These are phyloP conservation scores for Sphenostylis stenocarpa DNA, from an alignment of 306 rosid species.

Conservation along the genomic window DNA sequence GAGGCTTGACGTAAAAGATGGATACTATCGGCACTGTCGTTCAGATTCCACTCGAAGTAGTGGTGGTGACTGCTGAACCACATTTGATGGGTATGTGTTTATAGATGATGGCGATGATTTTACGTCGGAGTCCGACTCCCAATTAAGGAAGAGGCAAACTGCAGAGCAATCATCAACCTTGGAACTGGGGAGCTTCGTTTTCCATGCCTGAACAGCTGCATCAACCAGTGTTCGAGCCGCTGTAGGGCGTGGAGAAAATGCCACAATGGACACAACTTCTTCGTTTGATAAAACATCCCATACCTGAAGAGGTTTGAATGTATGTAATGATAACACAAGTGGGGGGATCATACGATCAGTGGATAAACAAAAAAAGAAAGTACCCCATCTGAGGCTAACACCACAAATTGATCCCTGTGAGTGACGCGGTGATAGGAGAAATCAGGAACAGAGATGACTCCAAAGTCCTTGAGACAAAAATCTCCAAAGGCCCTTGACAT, in stretches of 20 bases:
- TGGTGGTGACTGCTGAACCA: neutral
- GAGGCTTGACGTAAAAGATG: neutral
- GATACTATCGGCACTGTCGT: neutral
- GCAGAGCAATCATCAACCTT: conserved; percentile 85
- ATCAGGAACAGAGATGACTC: conserved; percentile 77
- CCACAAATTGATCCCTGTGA: conserved; percentile 69
- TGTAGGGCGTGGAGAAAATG: conserved; percentile 49
- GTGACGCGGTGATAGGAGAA: conserved; percentile 50
- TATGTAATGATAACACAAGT: no score
- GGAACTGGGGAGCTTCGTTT: conserved; percentile 43
- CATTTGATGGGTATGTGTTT: neutral
- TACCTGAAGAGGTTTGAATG: conserved; percentile 32
- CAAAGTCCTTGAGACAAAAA: conserved; percentile 76
- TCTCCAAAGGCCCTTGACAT: conserved; percentile 95
- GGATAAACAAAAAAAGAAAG: neutral
- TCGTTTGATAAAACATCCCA: conserved; percentile 88
- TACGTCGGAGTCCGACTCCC: conserved; percentile 24
- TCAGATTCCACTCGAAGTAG: neutral
- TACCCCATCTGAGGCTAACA: conserved; percentile 88
- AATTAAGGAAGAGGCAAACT: conserved; percentile 74
- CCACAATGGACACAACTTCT: conserved; percentile 68
- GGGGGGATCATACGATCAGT: no score
- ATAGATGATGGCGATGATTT: neutral
- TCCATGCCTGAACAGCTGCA: conserved; percentile 69
- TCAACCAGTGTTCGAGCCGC: conserved; percentile 69